These are phyloP conservation scores for Diaporthe ampelina DNA, from an alignment of 2,329 filamentous ascomycete genomes.

Conservation along the genomic window DNA sequence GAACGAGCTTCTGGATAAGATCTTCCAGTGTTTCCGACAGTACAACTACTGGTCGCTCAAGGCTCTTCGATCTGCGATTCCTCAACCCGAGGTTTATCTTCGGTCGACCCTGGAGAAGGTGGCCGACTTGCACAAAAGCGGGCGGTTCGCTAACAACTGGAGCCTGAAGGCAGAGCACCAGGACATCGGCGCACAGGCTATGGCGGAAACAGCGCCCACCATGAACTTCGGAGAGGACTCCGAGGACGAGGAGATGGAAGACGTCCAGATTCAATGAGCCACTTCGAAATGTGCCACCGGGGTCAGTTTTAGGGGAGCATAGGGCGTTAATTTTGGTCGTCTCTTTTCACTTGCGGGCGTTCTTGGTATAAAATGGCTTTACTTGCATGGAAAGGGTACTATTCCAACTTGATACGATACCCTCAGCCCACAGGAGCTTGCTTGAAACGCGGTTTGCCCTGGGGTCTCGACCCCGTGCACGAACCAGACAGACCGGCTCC, in stretches of 20 bases:
- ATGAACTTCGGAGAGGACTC: constrained; percentile 69
- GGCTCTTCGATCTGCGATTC: constrained; percentile 80
- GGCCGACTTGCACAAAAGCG: constrained; percentile 85
- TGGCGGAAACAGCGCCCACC: constrained; percentile 58
- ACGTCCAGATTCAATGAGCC: constrained; percentile 61
- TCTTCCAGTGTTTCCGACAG: constrained; percentile 86
- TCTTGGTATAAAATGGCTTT: constrained; percentile 3
- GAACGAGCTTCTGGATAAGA: constrained; percentile 86
- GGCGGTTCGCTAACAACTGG: constrained; percentile 89
- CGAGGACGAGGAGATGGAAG: constrained; percentile 80
- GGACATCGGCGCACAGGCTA: constrained; percentile 59
- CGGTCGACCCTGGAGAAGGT: constrained; percentile 87
- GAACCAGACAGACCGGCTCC: background rate
- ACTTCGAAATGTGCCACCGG: background rate
- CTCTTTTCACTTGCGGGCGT: background rate
- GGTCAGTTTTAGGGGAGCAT: background rate
- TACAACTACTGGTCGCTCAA: constrained; percentile 97
- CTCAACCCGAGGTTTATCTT: constrained; percentile 94
- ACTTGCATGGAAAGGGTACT: constrained; percentile 28
- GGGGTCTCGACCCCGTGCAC: background rate
- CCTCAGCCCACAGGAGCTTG: constrained; percentile 6
- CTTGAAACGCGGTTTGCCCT: background rate
- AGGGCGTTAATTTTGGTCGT: background rate
- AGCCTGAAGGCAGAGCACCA: constrained; percentile 79
- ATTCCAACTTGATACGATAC: constrained; percentile 25